Base-by-base conservation (phyloP, 768 basidiomycete genomes). In the Chalciporus pseudorubinellus region DNA sequence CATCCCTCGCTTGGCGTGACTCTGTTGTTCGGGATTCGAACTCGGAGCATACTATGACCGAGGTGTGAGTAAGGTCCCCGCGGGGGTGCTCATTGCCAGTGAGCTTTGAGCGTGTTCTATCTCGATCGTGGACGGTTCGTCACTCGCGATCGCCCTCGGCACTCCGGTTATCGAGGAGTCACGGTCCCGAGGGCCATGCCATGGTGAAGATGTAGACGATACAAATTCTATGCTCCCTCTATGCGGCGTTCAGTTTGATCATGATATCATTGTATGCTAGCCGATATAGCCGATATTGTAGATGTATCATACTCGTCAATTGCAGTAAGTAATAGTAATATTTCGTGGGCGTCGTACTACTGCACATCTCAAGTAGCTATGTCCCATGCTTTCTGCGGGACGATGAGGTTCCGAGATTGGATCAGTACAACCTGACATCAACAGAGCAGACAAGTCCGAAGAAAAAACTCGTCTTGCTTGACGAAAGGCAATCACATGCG, bases 1-100 rank as follows among this genome's bases (percentile, higher is more conserved):
- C n/a, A n/a, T n/a, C 55, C 44, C 39, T 64, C 41, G 39, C 39
- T 0, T 63, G 60, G 61, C 48, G 20, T 7, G 28, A 13, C 8
- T 26, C 36, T 42, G n/a, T 39, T 0, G 11, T 7, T 8, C 6
- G 19, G 18, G 53, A 51, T 11, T 8, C 19, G 14, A 13, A 39
- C 13, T 48, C 48, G 13, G 46, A 39, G 3, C n/a, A 6, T 10
- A 47, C 41, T n/a, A 19, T 34, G 40, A 46, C 34, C 9, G 52
- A 50, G 29, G 10, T 14, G 22, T 9, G 43, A 11, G 26, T 28
- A n/a, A 24, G 26, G 26, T 26, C 9, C 26, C 26, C 9, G 3
- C 26, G 7, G 26, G n/a, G n/a, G n/a, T n/a, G n/a, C n/a, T n/a
- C n/a, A n/a, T n/a, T n/a, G n/a, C n/a, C n/a, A n/a, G n/a, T 6